phyloP scores from a whole-genome alignment of 257 asterid species.

The Rhazya stricta region DNA sequence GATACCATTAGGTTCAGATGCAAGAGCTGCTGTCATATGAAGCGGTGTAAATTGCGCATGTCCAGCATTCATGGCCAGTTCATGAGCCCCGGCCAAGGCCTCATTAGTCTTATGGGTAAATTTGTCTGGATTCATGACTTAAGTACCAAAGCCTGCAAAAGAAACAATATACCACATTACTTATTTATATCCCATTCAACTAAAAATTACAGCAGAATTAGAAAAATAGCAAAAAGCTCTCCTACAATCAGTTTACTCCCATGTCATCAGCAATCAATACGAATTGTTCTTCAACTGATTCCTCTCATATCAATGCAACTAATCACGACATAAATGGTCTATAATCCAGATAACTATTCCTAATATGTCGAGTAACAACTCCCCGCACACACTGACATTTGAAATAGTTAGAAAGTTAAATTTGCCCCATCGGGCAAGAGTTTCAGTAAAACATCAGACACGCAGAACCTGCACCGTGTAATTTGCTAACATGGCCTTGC shows the following conservation, averaged over 20 bases:
- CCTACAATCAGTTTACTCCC: background rate
- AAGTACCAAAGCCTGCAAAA: background rate
- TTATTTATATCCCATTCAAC: background rate
- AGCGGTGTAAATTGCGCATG: constrained; percentile 33
- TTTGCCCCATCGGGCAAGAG: background rate
- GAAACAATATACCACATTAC: background rate
- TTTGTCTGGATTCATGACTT: constrained; percentile 34
- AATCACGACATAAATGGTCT: background rate
- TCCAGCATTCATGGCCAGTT: constrained; percentile 30
- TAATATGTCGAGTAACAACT: no score
- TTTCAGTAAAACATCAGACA: background rate
- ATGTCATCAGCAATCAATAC: no score
- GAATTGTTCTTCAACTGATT: background rate
- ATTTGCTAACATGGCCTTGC: background rate
- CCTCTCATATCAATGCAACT: background rate
- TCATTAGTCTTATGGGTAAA: constrained; percentile 42
- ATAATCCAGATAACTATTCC: background rate
- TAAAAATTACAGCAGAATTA: background rate
- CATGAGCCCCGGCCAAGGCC: constrained; percentile 31
- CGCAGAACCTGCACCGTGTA: no score
- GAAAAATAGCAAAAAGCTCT: background rate
- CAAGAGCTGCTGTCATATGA: constrained; percentile 20
- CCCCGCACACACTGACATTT: background rate
- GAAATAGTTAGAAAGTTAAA: background rate
- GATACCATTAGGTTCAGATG: constrained; percentile 28